Evolutionary conservation across 2,329 filamentous ascomycete genomes (phyloP).

Genomic region (Dendryphion nanum): DNA sequence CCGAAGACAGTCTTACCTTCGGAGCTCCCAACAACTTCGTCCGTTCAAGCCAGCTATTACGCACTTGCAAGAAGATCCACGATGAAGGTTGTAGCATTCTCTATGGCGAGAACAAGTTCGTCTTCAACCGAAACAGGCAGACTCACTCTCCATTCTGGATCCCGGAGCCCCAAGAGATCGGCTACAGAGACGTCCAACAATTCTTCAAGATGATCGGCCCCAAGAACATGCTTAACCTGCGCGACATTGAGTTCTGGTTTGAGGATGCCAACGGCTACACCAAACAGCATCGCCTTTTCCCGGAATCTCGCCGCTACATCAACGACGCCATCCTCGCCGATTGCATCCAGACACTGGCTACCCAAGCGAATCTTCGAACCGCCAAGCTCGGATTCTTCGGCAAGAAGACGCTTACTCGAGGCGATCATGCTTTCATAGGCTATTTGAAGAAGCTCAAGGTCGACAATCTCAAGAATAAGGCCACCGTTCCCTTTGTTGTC

Average conservation of each 20-base stretch:
- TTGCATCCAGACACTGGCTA: slow-evolving; percentile 45
- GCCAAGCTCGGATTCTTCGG: slow-evolving; percentile 45
- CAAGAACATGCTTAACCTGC: slow-evolving; percentile 47
- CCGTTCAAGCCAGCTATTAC: slow-evolving; percentile 46
- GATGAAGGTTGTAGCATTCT: slow-evolving; percentile 49
- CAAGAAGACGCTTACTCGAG: slow-evolving; percentile 30
- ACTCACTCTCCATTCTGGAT: slow-evolving; percentile 43
- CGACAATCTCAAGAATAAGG: slow-evolving; percentile 32
- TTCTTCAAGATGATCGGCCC: slow-evolving; percentile 50
- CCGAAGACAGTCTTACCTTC: slow-evolving; percentile 36
- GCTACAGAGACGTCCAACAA: slow-evolving; percentile 45
- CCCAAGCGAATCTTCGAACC: slow-evolving; percentile 42
- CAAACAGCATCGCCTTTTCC: slow-evolving; percentile 36
- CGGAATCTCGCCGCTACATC: slow-evolving; percentile 49
- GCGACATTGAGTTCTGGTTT: slow-evolving; percentile 45
- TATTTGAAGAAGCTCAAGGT: slow-evolving; percentile 46
- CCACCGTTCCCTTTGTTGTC: slow-evolving; percentile 18
- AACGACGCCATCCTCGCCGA: slow-evolving; percentile 48
- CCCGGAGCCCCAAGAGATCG: slow-evolving; percentile 45
- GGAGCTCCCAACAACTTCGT: slow-evolving; percentile 35
- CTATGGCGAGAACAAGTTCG: slow-evolving; percentile 52
- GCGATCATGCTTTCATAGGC: slow-evolving; percentile 45
- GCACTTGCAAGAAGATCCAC: slow-evolving; percentile 46
- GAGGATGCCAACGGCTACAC: slow-evolving; percentile 46
- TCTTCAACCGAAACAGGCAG: slow-evolving; percentile 40